Evolutionary conservation across 805 yeast genomes (phyloP), one percentile per base, ranked within the genome.

Genomic region (Lipomyces japonicus): DNA sequence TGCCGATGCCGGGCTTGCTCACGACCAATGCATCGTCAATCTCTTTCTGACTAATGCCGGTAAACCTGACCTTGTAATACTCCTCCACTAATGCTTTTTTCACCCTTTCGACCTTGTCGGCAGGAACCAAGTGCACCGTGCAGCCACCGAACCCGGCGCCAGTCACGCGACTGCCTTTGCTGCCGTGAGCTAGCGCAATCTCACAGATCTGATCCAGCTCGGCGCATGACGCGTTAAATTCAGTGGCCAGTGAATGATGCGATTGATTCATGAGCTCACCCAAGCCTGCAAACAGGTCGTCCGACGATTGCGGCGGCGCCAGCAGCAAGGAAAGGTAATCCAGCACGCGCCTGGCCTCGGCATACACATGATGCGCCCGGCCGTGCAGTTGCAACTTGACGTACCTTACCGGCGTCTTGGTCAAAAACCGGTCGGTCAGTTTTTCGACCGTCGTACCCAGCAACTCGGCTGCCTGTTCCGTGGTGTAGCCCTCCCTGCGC

Each of bases 101-200:
- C 16, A 42, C 30, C 24, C 19, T 23, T n/a, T 31, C 43, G 44
- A 42, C 46, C 10, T n/a, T 16, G 24, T 31, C 23, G 16, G 19
- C 18, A 21, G 34, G 31, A 6, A 82, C 77, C 48, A 82, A 66
- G 62, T 82, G 86, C n/a, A 82, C 84, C 0, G 83, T 71, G 34
- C 82, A 79, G 5, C 88, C 88, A 28, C 88, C 88, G 74, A 80
- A 82, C 3, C 89, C 89, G 19, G 89, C 88, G 24, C 88, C 89
- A 6, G 88, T 82, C 16, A 81, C 74, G 48, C 89, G 72, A 0
- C 86, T 78, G 18, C 88, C 88, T 51, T 65, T 71, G 1, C 84
- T 69, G 2, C 88, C 88, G 51, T 75, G 72, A 1, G 57, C 62
- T 34, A 69, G 63, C 4, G 86, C 86, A 48, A 82, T 74, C 10